phyloP scores from a whole-genome alignment of 2,329 filamentous ascomycete genomes.

The Stagonosporopsis vannaccii region DNA sequence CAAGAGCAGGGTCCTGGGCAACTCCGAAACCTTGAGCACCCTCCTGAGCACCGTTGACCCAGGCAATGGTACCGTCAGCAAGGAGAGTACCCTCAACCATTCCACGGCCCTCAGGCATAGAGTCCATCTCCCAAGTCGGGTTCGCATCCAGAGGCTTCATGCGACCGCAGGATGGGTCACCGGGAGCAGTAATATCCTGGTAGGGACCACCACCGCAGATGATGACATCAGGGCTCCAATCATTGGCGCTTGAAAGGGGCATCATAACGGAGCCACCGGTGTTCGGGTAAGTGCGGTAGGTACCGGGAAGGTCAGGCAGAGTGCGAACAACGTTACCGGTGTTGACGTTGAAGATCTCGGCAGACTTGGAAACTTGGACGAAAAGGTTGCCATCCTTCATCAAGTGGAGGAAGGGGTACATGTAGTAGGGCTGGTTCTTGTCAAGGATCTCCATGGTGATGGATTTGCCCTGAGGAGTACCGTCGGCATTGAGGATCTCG shows the following conservation, averaged over 20 bases:
- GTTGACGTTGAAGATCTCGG: constrained; percentile 62
- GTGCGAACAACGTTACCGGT: constrained; percentile 55
- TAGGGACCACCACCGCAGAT: constrained; percentile 68
- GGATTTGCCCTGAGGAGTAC: constrained; percentile 57
- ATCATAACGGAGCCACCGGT: constrained; percentile 66
- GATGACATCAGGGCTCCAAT: constrained; percentile 62
- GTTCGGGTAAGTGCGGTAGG: constrained; percentile 67
- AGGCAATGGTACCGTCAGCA: constrained; percentile 69
- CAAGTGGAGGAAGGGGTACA: constrained; percentile 69
- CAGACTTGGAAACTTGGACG: constrained; percentile 64
- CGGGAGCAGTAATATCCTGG: constrained; percentile 66
- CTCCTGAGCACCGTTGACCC: constrained; percentile 65
- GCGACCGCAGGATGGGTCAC: constrained; percentile 65
- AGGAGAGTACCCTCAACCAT: constrained; percentile 69
- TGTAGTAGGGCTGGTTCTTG: constrained; percentile 68
- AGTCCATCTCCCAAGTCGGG: constrained; percentile 64
- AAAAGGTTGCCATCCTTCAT: constrained; percentile 65
- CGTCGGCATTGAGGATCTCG: constrained; percentile 62
- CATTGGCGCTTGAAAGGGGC: constrained; percentile 59
- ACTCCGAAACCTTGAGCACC: constrained; percentile 68
- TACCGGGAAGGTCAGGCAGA: constrained; percentile 62
- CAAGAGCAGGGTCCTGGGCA: constrained; percentile 60
- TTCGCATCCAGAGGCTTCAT: constrained; percentile 60
- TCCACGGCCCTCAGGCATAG: constrained; percentile 65
- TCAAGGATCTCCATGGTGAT: constrained; percentile 62